These are phyloP conservation scores for Lachnellula suecica DNA, from an alignment of 2,329 filamentous ascomycete genomes.

Conservation along the genomic window DNA sequence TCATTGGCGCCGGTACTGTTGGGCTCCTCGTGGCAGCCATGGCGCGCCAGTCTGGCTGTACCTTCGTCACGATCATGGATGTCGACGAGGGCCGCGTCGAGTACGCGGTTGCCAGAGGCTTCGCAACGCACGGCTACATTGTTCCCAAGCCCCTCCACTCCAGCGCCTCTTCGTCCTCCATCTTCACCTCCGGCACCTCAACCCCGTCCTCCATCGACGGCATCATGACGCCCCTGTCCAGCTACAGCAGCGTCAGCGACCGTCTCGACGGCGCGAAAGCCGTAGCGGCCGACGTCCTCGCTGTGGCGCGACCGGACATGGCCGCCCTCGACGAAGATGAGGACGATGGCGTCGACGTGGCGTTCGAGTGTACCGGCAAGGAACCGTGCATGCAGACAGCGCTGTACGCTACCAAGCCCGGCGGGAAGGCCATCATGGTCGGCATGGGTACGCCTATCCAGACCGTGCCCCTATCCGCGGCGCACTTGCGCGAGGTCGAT, in stretches of 20 bases:
- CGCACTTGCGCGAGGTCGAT: conserved; percentile 73
- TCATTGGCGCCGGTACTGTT: conserved; percentile 65
- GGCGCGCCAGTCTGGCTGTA: conserved; percentile 59
- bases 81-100: conserved; percentile 58
- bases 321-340: conserved; percentile 45
- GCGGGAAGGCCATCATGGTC: conserved; percentile 73
- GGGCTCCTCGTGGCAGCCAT: conserved; percentile 63
- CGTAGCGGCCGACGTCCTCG: conserved; percentile 49
- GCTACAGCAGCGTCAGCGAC: conserved; percentile 39
- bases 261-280: conserved; percentile 51
- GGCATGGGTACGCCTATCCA: conserved; percentile 79
- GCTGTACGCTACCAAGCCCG: conserved; percentile 69
- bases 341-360: conserved; percentile 64
- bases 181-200: conserved; percentile 44
- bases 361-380: conserved; percentile 78
- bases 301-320: conserved; percentile 29
- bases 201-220: conserved; percentile 40
- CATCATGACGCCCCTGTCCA: conserved; percentile 39
- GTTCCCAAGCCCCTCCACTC: conserved; percentile 45
- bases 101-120: conserved; percentile 57
- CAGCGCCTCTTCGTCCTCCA: conserved; percentile 44
- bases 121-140: conserved; percentile 59
- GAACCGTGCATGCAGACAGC: conserved; percentile 72
- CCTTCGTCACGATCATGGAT: conserved; percentile 59
- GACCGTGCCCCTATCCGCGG: conserved; percentile 70